Evolutionary conservation across 768 basidiomycete genomes (phyloP).

Genomic region (Boletus subparvulus): DNA sequence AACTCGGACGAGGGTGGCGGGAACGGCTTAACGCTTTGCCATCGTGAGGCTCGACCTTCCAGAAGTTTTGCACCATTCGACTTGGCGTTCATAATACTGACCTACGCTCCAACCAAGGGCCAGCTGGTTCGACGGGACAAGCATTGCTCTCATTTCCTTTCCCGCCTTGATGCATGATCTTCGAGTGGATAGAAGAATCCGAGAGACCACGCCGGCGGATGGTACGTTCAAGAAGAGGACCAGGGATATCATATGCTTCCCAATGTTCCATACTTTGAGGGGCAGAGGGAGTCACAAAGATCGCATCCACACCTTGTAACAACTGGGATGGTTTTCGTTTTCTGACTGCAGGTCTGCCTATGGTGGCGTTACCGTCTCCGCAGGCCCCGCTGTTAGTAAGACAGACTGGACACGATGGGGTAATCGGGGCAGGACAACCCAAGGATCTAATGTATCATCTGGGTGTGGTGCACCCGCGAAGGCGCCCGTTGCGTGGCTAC

Average conservation of each 20-base stretch:
- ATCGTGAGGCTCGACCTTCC: too few relatives aligned
- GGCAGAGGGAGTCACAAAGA: constrained; percentile 55
- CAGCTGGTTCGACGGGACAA: too few relatives aligned
- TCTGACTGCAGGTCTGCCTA: constrained; percentile 17
- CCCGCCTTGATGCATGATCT: too few relatives aligned
- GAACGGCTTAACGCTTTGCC: too few relatives aligned
- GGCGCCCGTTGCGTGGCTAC: constrained; percentile 89
- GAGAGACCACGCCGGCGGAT: too few relatives aligned
- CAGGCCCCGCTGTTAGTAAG: constrained; percentile 17
- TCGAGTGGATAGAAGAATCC: too few relatives aligned
- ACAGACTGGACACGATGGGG: constrained; percentile 23
- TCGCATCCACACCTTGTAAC: constrained; percentile 74
- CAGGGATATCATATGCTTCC: constrained; percentile 44
- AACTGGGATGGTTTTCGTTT: constrained; percentile 32
- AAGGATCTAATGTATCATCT: constrained; percentile 53
- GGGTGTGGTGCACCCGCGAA: constrained; percentile 82
- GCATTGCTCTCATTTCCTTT: too few relatives aligned
- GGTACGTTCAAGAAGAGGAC: too few relatives aligned
- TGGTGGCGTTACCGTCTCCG: constrained; percentile 10
- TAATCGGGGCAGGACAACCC: constrained; percentile 54
- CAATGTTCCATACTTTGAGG: constrained; percentile 29
- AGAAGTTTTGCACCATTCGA: too few relatives aligned
- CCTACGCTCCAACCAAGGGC: too few relatives aligned
- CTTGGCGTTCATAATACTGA: too few relatives aligned
- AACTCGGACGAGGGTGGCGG: too few relatives aligned